A percentile compares a stretch with the other conserved stretches of the same genome.
These are phyloP conservation scores for Phylloboletellus chloephorus DNA, from an alignment of 1,284 basidiomycete species.

Conservation along the genomic window DNA sequence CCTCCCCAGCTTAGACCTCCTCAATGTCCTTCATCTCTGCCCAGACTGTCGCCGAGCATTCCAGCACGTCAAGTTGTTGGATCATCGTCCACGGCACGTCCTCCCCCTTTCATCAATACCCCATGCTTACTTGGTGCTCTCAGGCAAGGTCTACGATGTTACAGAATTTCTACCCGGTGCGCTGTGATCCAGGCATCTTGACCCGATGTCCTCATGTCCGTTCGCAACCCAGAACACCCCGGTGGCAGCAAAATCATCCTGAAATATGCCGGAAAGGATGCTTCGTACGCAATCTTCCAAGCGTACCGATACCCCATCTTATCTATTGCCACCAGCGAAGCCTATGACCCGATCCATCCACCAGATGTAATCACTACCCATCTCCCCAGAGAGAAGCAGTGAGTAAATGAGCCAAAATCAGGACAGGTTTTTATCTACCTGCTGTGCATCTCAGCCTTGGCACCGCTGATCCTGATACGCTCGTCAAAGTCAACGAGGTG, in stretches of 20 bases:
- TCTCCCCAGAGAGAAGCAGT: constrained; percentile 48
- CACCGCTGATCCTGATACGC: constrained; percentile 42
- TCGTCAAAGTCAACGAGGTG: constrained; percentile 41
- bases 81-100: constrained; percentile 63
- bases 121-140: not conserved
- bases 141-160: constrained; percentile 66
- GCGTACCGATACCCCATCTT: not conserved
- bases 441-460: constrained; percentile 25
- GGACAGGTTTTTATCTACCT: not conserved
- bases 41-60: constrained; percentile 40
- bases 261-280: constrained; percentile 73
- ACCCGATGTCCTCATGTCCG: constrained; percentile 9
- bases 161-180: constrained; percentile 60
- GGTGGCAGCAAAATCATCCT: constrained; percentile 56
- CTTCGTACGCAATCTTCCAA: constrained; percentile 42
- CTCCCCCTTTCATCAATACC: not conserved
- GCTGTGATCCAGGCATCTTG: not conserved
- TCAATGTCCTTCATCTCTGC: constrained; percentile 21
- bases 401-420: constrained; percentile 19
- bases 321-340: constrained; percentile 35
- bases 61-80: constrained; percentile 53
- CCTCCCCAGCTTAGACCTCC: not conserved
- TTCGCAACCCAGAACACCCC: constrained; percentile 39
- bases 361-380: constrained; percentile 60
- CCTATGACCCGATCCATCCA: constrained; percentile 60